These are phyloP conservation scores for Trichophyton benhamiae DNA, from an alignment of 2,329 filamentous ascomycete genomes.

Conservation along the genomic window DNA sequence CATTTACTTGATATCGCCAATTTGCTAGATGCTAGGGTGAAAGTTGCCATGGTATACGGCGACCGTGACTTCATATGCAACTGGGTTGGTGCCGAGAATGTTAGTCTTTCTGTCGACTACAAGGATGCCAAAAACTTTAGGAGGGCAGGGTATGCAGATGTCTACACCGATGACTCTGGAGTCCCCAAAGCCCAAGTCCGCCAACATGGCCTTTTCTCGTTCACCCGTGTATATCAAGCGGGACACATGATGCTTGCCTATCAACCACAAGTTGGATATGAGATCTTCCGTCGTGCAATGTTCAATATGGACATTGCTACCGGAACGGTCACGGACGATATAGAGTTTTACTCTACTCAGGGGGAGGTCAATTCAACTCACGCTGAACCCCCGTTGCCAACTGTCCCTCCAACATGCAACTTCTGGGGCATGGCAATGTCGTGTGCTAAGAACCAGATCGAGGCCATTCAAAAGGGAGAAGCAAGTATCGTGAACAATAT, in stretches of 20 bases:
- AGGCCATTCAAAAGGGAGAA: conserved; percentile 2
- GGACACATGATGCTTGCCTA: conserved; percentile 43
- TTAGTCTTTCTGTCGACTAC: conserved; percentile 50
- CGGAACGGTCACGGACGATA: conserved; percentile 12
- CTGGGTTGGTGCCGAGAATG: conserved; percentile 58
- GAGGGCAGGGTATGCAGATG: conserved; percentile 57
- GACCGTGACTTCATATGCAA: conserved; percentile 48
- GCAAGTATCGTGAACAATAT: conserved; percentile 3
- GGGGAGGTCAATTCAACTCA: conserved; percentile 48
- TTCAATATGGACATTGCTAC: conserved; percentile 26
- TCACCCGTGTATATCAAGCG: conserved; percentile 47
- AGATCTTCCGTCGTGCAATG: conserved; percentile 42
- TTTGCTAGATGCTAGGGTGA: conserved; percentile 50
- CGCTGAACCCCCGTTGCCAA: conserved; percentile 40
- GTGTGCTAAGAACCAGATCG: conserved; percentile 5
- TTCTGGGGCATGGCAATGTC: conserved; percentile 21
- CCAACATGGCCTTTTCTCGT: conserved; percentile 63
- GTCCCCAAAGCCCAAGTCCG: conserved; percentile 48
- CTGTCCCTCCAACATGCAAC: conserved; percentile 47
- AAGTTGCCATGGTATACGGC: conserved; percentile 60
- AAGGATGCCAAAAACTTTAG: conserved; percentile 42
- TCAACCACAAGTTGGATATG: conserved; percentile 42
- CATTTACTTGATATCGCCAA: conserved; percentile 48
- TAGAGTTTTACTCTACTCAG: conserved; percentile 28
- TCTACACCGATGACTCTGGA: conserved; percentile 54